Conservation (phyloP, 2,329 filamentous ascomycete genomes). For the Botrytis aclada region DNA sequence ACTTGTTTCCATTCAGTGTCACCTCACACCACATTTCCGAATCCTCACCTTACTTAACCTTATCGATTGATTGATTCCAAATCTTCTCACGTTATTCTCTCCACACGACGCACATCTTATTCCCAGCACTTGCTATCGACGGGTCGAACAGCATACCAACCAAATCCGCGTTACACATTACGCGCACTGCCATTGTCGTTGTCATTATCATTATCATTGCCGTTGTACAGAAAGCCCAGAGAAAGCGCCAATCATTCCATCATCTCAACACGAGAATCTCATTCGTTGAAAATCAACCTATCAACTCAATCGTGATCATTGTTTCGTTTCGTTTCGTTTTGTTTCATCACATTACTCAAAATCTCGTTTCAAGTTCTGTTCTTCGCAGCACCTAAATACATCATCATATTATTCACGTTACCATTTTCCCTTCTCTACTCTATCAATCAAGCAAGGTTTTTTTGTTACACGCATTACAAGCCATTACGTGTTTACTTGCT, state of each 20-base stretch:
- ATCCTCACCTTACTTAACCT: too few species aligned
- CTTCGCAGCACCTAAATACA: neutral
- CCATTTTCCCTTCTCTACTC: too few species aligned
- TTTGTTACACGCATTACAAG: neutral
- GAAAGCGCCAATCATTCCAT: neutral
- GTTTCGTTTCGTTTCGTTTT: neutral
- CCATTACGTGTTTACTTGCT: neutral
- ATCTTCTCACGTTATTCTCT: neutral
- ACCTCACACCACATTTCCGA: too few species aligned
- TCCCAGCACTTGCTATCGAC: too few species aligned
- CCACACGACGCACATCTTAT: neutral
- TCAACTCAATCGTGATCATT: neutral
- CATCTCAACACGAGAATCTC: neutral
- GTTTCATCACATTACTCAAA: too few species aligned
- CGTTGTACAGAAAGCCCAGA: neutral
- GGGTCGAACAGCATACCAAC: too few species aligned
- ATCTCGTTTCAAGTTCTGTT: neutral
- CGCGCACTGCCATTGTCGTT: neutral
- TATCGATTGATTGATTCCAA: neutral
- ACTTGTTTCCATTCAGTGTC: too few species aligned
- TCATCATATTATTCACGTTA: neutral
- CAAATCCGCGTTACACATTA: neutral
- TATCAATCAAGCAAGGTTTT: neutral
- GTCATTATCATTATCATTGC: neutral
- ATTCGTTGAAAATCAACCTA: neutral